phyloP scores from a whole-genome alignment of 2,329 filamentous ascomycete species.

The Metarhizium anisopliae region DNA sequence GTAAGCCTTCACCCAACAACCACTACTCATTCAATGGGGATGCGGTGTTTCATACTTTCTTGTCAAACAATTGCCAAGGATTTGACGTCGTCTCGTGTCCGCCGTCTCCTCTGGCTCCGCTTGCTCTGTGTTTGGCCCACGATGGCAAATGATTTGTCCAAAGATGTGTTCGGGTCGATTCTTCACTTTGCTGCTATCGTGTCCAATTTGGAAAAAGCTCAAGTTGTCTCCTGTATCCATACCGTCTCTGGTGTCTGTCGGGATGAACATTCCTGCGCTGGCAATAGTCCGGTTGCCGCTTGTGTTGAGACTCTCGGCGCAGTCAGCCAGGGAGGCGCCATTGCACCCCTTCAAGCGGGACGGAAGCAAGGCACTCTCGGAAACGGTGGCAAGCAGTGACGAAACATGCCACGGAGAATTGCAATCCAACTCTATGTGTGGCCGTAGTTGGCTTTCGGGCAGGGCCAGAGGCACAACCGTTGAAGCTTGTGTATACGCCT shows the following conservation, averaged over 20 bases:
- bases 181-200: not conserved
- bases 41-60: slow-evolving; percentile 14
- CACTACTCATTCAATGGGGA: not conserved
- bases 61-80: slow-evolving; percentile 18
- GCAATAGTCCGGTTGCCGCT: slow-evolving; percentile 75
- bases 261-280: slow-evolving; percentile 59
- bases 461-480: slow-evolving; percentile 69
- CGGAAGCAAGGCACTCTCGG: slow-evolving; percentile 73
- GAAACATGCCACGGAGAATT: slow-evolving; percentile 71
- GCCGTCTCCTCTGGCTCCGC: slow-evolving; percentile 4
- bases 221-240: slow-evolving; percentile 21
- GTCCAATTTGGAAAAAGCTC: slow-evolving; percentile 21
- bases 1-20: not conserved
- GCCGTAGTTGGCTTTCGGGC: slow-evolving; percentile 46
- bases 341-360: slow-evolving; percentile 52
- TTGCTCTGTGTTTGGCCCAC: slow-evolving; percentile 9
- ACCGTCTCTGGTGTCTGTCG: slow-evolving; percentile 19
- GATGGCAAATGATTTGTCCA: slow-evolving; percentile 17
- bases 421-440: slow-evolving; percentile 49
- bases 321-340: slow-evolving; percentile 45
- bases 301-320: slow-evolving; percentile 60
- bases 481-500: slow-evolving; percentile 62
- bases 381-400: slow-evolving; percentile 63
- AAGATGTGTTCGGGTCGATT: slow-evolving; percentile 17
- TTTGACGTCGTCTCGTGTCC: slow-evolving; percentile 10